Conservation (phyloP, 169 alveolate species). For the Babesia caballi region DNA sequence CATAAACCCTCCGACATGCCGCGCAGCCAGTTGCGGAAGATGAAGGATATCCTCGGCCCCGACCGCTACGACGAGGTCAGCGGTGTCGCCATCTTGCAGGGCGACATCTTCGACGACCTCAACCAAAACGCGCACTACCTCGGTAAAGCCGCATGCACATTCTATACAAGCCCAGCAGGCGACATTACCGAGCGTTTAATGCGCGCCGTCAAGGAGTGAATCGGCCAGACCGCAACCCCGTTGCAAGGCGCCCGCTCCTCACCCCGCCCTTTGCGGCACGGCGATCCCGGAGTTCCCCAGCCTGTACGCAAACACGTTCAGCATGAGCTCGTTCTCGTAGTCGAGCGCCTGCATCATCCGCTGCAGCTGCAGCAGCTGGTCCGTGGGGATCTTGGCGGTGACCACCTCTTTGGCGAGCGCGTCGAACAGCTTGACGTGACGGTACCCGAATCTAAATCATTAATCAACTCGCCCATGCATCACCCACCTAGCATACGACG, state of each 20-base stretch:
- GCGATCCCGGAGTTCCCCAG: conserved; percentile 27
- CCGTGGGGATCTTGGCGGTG: conserved; percentile 35
- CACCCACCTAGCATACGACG: conserved; percentile 68
- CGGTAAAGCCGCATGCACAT: conserved; percentile 11
- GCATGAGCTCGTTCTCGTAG: conserved; percentile 44
- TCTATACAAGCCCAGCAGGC: background rate
- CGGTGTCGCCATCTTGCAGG: conserved; percentile 48
- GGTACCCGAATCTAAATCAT: conserved; percentile 36
- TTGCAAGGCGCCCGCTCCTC: background rate
- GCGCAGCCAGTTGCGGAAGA: conserved; percentile 56
- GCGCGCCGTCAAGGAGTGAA: conserved; percentile 23
- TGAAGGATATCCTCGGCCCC: conserved; percentile 55
- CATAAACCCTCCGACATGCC: no score
- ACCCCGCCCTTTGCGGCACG: background rate
- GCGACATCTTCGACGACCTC: conserved; percentile 44
- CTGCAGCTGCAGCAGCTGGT: conserved; percentile 29
- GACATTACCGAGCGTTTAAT: conserved; percentile 58
- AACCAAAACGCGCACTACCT: conserved; percentile 62
- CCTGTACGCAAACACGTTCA: conserved; percentile 46
- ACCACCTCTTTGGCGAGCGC: conserved; percentile 43
- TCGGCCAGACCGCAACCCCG: background rate
- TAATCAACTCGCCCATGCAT: background rate
- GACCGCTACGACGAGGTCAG: conserved; percentile 44
- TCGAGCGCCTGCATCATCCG: conserved; percentile 34
- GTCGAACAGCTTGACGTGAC: conserved; percentile 40